Evolutionary conservation across 2,329 filamentous ascomycete genomes (phyloP).

Genomic region (Talaromyces sp.): DNA sequence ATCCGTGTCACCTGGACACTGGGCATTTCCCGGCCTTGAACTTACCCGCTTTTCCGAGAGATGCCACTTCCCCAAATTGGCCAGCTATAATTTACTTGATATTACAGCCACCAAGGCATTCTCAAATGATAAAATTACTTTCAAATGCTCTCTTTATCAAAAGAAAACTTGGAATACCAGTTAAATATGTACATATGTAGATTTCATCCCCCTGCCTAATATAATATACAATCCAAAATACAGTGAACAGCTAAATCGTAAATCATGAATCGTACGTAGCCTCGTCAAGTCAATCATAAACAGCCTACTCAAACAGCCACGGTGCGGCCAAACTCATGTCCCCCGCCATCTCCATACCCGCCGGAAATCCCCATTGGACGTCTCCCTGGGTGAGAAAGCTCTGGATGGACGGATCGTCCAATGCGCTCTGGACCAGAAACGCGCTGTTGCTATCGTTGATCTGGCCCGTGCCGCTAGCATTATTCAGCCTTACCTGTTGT

Average conservation of each 20-base stretch:
- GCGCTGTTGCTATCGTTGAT: slow-evolving; percentile 6
- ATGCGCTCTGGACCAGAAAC: slow-evolving; percentile 8
- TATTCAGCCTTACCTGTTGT: not conserved
- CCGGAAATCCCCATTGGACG: slow-evolving; percentile 11
- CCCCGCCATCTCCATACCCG: slow-evolving; percentile 9
- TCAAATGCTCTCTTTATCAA: not conserved
- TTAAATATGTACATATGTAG: not conserved
- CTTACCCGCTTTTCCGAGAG: not conserved
- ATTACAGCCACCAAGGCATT: not conserved
- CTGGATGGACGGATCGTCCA: slow-evolving; percentile 13
- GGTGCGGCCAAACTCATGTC: slow-evolving; percentile 6
- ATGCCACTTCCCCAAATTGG: too few relatives aligned
- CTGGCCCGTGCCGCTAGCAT: not conserved
- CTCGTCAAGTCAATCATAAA: not conserved
- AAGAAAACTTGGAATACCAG: not conserved
- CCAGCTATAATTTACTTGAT: not conserved
- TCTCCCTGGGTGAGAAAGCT: slow-evolving; percentile 11
- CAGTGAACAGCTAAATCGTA: not conserved
- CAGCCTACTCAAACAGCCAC: slow-evolving; percentile 13
- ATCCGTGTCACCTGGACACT: too few relatives aligned
- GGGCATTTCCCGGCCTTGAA: too few relatives aligned
- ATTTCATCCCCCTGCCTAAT: not conserved
- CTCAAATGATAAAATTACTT: not conserved
- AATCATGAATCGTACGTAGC: not conserved
- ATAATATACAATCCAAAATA: not conserved